Evolutionary conservation across 176 grass and related monocot species (phyloP).

Genomic region (Avena eriantha): DNA sequence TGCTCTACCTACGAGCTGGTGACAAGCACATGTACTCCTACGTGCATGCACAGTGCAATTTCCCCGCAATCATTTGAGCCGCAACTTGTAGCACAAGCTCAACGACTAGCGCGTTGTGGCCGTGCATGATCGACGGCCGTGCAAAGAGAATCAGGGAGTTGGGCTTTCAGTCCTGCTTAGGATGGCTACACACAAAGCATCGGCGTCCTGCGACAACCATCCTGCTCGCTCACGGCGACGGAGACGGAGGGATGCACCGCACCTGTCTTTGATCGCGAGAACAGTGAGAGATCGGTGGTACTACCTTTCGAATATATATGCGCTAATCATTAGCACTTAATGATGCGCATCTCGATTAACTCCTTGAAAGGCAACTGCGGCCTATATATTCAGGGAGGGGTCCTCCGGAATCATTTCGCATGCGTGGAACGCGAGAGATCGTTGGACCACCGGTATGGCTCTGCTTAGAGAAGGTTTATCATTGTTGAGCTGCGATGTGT

Average conservation of each 20-base stretch:
- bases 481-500: not conserved
- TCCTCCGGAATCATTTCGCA: conserved; percentile 38
- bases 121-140: conserved; percentile 32
- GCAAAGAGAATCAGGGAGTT: conserved; percentile 44
- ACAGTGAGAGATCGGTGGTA: conserved; percentile 23
- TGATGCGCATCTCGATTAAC: conserved; percentile 58
- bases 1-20: not conserved
- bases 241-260: conserved; percentile 6
- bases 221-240: not conserved
- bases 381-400: not conserved
- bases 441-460: conserved; percentile 24
- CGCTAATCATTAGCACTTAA: conserved; percentile 53
- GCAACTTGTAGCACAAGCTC: conserved; percentile 8
- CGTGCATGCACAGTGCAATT: not conserved
- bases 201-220: conserved; percentile 19
- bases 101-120: not conserved
- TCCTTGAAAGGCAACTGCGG: conserved; percentile 43
- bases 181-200: not conserved
- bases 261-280: conserved; percentile 21
- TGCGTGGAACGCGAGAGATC: conserved; percentile 2
- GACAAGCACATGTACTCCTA: not conserved
- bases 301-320: conserved; percentile 36
- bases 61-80: conserved; percentile 18
- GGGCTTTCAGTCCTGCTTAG: conserved; percentile 1
- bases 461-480: not conserved